A percentile compares a stretch with the other conserved stretches of the same genome.
phyloP scores from a whole-genome alignment of 2,329 filamentous ascomycete species.

The Didymella pomorum region DNA sequence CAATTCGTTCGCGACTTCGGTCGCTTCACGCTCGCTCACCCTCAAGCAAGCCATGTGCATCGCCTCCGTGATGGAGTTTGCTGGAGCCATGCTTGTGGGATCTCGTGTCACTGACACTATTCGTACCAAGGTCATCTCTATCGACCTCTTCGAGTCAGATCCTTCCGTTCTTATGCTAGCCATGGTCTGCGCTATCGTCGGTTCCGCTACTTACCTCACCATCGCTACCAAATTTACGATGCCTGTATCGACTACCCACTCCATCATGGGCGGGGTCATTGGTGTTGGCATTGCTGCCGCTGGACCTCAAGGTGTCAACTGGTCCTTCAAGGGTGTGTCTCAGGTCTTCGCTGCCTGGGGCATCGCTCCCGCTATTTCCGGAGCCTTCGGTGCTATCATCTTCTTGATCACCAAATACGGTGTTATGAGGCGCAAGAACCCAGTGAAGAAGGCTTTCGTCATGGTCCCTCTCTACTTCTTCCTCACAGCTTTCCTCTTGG shows the following conservation, averaged over 20 bases:
- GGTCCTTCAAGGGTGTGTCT: conserved; percentile 65
- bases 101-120: conserved; percentile 57
- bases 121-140: conserved; percentile 58
- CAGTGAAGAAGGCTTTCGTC: conserved; percentile 62
- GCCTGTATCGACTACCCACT: not conserved
- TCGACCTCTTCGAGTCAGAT: conserved; percentile 54
- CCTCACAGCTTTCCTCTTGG: not conserved
- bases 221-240: conserved; percentile 54
- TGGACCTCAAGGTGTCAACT: conserved; percentile 62
- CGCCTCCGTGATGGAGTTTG: conserved; percentile 56
- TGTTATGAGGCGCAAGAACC: conserved; percentile 63
- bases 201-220: conserved; percentile 62
- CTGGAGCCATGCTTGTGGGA: conserved; percentile 54
- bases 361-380: conserved; percentile 66
- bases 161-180: conserved; percentile 61
- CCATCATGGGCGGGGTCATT: conserved; percentile 20
- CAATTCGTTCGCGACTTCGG: conserved; percentile 59
- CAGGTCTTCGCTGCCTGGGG: conserved; percentile 67
- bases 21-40: conserved; percentile 58
- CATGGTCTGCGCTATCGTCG: conserved; percentile 64
- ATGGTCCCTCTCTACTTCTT: conserved; percentile 44
- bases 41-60: conserved; percentile 58
- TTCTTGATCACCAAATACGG: conserved; percentile 66
- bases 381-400: conserved; percentile 61
- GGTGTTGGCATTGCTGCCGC: conserved; percentile 61